Evolutionary conservation across 2,329 filamentous ascomycete genomes (phyloP).

Genomic region (Rhynchosporium agropyri): DNA sequence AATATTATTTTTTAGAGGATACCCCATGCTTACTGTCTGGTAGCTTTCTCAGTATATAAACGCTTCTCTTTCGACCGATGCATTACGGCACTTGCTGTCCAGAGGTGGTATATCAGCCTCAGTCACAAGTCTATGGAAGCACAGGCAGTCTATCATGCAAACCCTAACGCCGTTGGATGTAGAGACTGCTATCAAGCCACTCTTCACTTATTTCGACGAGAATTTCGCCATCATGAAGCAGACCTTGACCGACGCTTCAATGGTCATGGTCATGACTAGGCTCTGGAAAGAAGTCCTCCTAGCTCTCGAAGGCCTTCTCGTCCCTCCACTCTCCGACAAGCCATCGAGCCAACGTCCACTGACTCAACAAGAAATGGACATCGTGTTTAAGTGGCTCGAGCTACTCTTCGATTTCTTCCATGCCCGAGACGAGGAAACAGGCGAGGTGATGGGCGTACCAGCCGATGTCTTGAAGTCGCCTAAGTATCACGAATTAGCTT

Average conservation of each 20-base stretch:
- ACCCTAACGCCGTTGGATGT: conserved; percentile 72
- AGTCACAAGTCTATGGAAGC: conserved; percentile 71
- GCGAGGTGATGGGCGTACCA: conserved; percentile 85
- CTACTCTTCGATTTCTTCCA: conserved; percentile 94
- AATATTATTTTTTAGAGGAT: neutral
- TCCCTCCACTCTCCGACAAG: conserved; percentile 94
- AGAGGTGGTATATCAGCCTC: conserved; percentile 70
- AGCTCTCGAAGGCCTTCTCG: conserved; percentile 85
- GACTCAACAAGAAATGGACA: conserved; percentile 84
- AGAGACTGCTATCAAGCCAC: conserved; percentile 76
- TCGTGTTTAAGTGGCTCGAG: conserved; percentile 93
- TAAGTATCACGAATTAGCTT: conserved; percentile 97
- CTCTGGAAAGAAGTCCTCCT: conserved; percentile 97
- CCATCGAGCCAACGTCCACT: conserved; percentile 83
- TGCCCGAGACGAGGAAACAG: conserved; percentile 79
- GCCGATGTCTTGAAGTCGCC: conserved; percentile 91
- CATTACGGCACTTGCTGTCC: conserved; percentile 73
- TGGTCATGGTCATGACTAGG: conserved; percentile 97
- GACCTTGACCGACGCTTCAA: conserved; percentile 91
- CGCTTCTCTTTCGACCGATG: conserved; percentile 80
- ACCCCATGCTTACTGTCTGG: conserved; percentile 3
- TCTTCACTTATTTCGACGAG: conserved; percentile 95
- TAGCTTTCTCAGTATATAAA: conserved; percentile 93
- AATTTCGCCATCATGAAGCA: conserved; percentile 99
- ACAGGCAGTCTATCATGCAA: conserved; percentile 56